A percentile compares a stretch with the other conserved stretches of the same genome.
Evolutionary conservation across 805 yeast species (phyloP).

Genomic region (Kluyveromyces nonfermentans): DNA sequence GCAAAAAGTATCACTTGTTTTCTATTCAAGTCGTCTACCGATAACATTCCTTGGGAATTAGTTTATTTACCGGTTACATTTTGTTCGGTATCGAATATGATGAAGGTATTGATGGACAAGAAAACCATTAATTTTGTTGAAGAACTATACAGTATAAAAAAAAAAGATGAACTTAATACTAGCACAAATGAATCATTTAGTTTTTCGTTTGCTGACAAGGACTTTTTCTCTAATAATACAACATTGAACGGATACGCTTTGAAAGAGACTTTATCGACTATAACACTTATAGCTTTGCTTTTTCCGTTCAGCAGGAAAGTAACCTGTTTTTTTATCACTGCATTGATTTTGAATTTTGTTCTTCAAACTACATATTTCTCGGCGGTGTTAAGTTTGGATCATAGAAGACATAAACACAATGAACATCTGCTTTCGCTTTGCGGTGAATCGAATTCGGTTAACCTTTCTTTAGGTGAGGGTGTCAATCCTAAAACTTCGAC

Average conservation of each 20-base stretch:
- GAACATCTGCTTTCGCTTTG: slow-evolving; percentile 32
- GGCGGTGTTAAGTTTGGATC: slow-evolving; percentile 59
- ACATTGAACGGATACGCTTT: slow-evolving; percentile 32
- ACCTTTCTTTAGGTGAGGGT: slow-evolving; percentile 4
- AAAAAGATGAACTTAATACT: background rate
- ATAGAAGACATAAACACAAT: slow-evolving; percentile 50
- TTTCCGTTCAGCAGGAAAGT: slow-evolving; percentile 31
- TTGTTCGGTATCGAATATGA: slow-evolving; percentile 2
- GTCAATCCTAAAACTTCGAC: background rate
- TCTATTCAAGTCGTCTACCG: slow-evolving; percentile 10
- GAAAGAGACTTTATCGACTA: slow-evolving; percentile 19
- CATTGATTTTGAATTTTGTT: slow-evolving; percentile 48
- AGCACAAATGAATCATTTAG: background rate
- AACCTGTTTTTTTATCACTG: slow-evolving; percentile 38
- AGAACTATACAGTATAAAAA: background rate
- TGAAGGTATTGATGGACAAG: slow-evolving; percentile 2
- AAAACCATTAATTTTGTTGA: background rate
- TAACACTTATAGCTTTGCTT: slow-evolving; percentile 26
- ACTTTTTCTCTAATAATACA: slow-evolving; percentile 32
- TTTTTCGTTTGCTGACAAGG: slow-evolving; percentile 28
- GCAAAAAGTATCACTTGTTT: slow-evolving; percentile 11
- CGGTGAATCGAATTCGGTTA: background rate
- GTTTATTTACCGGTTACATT: slow-evolving; percentile 10
- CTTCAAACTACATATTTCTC: slow-evolving; percentile 57
- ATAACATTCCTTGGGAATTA: slow-evolving; percentile 10